Percentiles rank a stretch among this genome's conserved stretches.
These are phyloP conservation scores for Chlamydomonas incerta DNA, from an alignment of 139 green algal genomes.

Conservation along the genomic window DNA sequence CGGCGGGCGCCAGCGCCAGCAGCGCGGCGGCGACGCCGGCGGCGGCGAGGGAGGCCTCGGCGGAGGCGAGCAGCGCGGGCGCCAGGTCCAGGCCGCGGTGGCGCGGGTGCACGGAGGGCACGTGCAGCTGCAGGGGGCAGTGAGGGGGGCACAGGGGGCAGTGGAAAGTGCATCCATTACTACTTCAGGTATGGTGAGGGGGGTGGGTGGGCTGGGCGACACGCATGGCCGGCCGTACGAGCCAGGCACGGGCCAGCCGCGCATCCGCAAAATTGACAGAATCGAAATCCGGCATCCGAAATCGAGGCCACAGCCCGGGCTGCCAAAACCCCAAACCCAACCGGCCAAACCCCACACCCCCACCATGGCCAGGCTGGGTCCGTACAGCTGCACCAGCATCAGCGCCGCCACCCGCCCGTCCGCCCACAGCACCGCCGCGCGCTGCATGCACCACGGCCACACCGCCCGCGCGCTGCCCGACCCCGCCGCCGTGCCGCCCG, in stretches of 20 bases:
- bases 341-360: neutral
- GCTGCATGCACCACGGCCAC: conserved; percentile 16
- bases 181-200: no score
- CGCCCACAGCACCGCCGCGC: conserved; percentile 17
- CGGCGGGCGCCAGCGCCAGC: conserved; percentile 6
- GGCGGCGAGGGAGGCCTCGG: neutral
- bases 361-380: neutral
- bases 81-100: neutral
- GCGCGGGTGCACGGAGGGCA: conserved; percentile 16
- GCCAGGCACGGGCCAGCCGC: no score
- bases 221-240: no score
- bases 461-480: no score
- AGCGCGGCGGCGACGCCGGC: neutral
- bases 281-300: no score
- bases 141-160: neutral
- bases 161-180: no score
- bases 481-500: neutral
- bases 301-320: no score
- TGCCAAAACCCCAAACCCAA: neutral
- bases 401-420: neutral
- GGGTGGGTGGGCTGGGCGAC: no score
- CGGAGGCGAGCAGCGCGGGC: neutral
- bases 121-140: neutral
- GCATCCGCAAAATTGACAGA: no score
- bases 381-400: conserved; percentile 7